Percentiles rank a stretch among this genome's conserved stretches.
Conservation (phyloP, 768 basidiomycete genomes). For the Lactarius akahatsu region DNA sequence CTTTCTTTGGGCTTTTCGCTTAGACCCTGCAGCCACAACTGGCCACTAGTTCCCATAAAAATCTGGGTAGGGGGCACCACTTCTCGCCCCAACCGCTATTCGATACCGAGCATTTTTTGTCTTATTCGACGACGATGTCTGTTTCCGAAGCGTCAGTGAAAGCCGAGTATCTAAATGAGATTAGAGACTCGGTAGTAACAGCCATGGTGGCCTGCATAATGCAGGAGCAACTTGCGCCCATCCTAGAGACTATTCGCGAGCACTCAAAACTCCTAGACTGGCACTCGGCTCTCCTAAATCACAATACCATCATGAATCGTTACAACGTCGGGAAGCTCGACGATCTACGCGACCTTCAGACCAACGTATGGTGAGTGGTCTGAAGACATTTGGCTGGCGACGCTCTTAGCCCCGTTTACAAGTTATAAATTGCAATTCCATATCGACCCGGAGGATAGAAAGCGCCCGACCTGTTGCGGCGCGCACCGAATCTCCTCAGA, state of each 20-base stretch:
- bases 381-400: not conserved
- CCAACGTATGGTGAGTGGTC: slow-evolving; percentile 8
- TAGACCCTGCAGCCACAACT: not conserved
- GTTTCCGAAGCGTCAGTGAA: not conserved
- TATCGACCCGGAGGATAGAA: slow-evolving; percentile 8
- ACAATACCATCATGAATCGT: slow-evolving; percentile 13
- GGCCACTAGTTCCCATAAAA: not conserved
- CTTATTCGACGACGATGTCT: slow-evolving; percentile 1
- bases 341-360: slow-evolving; percentile 20
- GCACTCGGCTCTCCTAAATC: slow-evolving; percentile 17
- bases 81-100: not conserved
- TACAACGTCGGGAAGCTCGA: slow-evolving; percentile 25
- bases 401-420: not conserved
- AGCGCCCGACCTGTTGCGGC: not conserved
- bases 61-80: not conserved
- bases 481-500: not conserved
- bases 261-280: slow-evolving; percentile 19
- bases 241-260: slow-evolving; percentile 10
- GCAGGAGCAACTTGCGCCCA: slow-evolving; percentile 21
- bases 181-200: slow-evolving; percentile 10
- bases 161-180: not conserved
- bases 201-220: not conserved
- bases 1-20: not conserved
- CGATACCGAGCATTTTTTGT: not conserved
- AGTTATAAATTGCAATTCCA: slow-evolving; percentile 17